Evolutionary conservation across 192 early-diverging fungal genomes (phyloP), one percentile per base, ranked within the genome.

Genomic region (Obelidium mucronatum): DNA sequence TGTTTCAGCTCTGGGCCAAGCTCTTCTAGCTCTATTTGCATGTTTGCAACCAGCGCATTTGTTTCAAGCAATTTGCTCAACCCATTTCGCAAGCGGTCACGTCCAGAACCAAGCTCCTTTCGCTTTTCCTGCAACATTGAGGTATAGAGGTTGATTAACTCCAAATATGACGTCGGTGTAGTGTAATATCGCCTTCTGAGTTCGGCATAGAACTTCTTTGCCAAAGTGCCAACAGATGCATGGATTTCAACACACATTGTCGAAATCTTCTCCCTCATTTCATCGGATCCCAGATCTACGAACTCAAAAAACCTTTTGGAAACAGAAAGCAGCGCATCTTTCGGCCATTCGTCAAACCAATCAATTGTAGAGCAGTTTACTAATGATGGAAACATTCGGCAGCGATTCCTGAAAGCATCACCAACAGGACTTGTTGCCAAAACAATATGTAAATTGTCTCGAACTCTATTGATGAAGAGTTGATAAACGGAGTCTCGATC

Each of bases 261-360:
- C 0, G 85, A 75, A 30, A 89, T 88, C 74, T 88, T 87, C 5
- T 89, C 81, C 40, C 80, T 75, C 86, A 87, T 85, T 15, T 82
- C 84, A 67, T 89, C 86, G 0, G 84, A 81, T 22, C 88, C 88
- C 13, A 89, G 78, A 55, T 89, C 88, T 1, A 88, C 86, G 79
- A 86, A 89, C 73, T 89, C 86, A 37, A 89, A 79, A 70, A 89
- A 89, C 33, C 83, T 67, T 42, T 66, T 62, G 11, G 88, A 89
- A 24, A 89, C 88, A 2, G 88, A 87, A 4, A 88, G 68, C 53
- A 89, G 78, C 3, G 88, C 88, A 37, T 89, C 88, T 30, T 67
- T 76, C 33, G 88, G 88, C 88, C 88, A 89, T 74, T 87, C 88
- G 66, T 89, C 88, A 55, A 89, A 89, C 88, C 88, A 89, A 73